phyloP scores from a whole-genome alignment of 805 yeast species.

The Starmerella kuoi region DNA sequence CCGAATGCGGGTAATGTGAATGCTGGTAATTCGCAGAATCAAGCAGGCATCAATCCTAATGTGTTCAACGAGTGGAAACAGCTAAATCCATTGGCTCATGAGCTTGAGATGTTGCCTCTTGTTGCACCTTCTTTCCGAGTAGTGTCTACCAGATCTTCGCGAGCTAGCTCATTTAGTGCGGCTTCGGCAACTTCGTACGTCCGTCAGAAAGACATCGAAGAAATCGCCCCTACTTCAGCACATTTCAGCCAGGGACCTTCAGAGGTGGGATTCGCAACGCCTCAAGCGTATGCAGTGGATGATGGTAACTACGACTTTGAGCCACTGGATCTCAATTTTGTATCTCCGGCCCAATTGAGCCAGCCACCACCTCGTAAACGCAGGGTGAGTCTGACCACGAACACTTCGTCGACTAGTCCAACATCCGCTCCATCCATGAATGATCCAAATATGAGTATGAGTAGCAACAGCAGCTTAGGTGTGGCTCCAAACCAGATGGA shows the following conservation, averaged over 20 bases:
- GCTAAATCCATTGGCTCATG: slow-evolving; percentile 20
- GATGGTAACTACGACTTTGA: slow-evolving; percentile 21
- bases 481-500: neutral
- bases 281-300: slow-evolving; percentile 38
- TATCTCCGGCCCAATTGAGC: slow-evolving; percentile 8
- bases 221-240: slow-evolving; percentile 11
- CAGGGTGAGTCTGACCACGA: slow-evolving; percentile 2
- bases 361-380: slow-evolving; percentile 14
- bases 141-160: slow-evolving; percentile 13
- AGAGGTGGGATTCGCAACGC: slow-evolving; percentile 72
- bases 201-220: slow-evolving; percentile 34
- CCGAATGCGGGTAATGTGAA: too few relatives aligned
- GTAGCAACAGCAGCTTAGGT: too few relatives aligned
- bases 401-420: neutral
- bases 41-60: neutral
- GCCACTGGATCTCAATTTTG: slow-evolving; percentile 14
- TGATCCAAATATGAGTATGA: too few relatives aligned
- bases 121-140: slow-evolving; percentile 15
- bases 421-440: too few relatives aligned
- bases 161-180: slow-evolving; percentile 45
- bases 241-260: slow-evolving; percentile 35
- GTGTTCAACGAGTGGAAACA: slow-evolving; percentile 12
- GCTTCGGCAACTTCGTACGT: slow-evolving; percentile 50
- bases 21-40: neutral
- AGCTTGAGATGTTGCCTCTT: slow-evolving; percentile 13